Conservation (phyloP, 2,329 filamentous ascomycete genomes). For the Aspergillus carbonarius region DNA sequence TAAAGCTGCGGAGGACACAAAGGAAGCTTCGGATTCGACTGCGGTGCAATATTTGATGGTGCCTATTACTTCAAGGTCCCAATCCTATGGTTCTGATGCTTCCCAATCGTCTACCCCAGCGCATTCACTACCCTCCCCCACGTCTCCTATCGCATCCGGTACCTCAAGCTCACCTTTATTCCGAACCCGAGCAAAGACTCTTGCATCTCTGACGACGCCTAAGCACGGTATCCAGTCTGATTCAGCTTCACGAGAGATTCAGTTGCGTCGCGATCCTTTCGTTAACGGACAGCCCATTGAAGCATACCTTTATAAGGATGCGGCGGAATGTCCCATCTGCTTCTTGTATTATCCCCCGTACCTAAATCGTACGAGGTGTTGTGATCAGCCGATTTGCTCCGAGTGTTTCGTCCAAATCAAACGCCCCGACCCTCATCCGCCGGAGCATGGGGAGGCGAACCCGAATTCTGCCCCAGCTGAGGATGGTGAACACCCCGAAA, state of each 20-base stretch:
- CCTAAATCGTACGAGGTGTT: constrained; percentile 90
- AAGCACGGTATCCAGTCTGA: constrained; percentile 72
- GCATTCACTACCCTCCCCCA: constrained; percentile 60
- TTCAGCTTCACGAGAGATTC: constrained; percentile 72
- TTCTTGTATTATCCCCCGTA: constrained; percentile 95
- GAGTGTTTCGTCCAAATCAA: constrained; percentile 99
- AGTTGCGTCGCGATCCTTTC: constrained; percentile 76
- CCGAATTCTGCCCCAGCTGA: constrained; percentile 35
- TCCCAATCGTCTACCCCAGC: constrained; percentile 63
- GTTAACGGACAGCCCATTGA: constrained; percentile 95
- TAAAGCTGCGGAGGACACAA: constrained; percentile 43
- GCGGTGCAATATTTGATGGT: constrained; percentile 73
- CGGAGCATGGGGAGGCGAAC: constrained; percentile 65
- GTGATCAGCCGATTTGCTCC: constrained; percentile 93
- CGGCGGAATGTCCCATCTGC: constrained; percentile 90
- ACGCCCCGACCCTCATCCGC: constrained; percentile 83
- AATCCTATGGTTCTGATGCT: constrained; percentile 74
- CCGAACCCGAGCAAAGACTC: constrained; percentile 81
- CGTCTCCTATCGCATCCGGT: constrained; percentile 54
- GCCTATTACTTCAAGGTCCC: constrained; percentile 73
- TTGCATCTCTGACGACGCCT: constrained; percentile 77
- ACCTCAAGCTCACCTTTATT: constrained; percentile 60
- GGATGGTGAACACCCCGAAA: constrained; percentile 35
- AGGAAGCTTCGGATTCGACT: constrained; percentile 53
- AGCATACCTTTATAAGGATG: constrained; percentile 89